phyloP scores from a whole-genome alignment of 495 filamentous ascomycete species.

The Podospora pseudocomata region DNA sequence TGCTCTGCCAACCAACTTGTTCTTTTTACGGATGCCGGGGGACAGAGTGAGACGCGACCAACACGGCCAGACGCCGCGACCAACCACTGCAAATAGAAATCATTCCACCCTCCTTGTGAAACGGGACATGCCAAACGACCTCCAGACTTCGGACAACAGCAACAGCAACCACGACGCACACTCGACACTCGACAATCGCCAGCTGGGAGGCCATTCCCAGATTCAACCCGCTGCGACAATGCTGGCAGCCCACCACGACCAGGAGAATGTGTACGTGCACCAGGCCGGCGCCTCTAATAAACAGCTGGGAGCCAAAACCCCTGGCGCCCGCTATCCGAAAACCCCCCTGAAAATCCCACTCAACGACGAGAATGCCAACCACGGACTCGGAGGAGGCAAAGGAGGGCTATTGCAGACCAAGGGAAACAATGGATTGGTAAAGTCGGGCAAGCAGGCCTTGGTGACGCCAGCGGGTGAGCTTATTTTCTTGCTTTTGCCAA shows the following conservation, averaged over 20 bases:
- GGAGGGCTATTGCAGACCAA: constrained; percentile 55
- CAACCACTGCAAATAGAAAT: constrained; percentile 3
- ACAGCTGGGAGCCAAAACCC: constrained; percentile 72
- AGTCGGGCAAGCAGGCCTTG: constrained; percentile 51
- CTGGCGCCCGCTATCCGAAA: constrained; percentile 69
- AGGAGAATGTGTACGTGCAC: constrained; percentile 79
- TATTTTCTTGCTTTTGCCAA: neutral
- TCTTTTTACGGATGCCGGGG: constrained; percentile 5
- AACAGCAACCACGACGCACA: neutral
- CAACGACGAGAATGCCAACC: constrained; percentile 78
- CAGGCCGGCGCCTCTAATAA: constrained; percentile 79
- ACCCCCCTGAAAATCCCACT: constrained; percentile 79
- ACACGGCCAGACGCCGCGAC: constrained; percentile 3
- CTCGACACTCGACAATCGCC: neutral
- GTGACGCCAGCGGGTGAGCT: constrained; percentile 61
- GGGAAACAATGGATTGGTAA: constrained; percentile 52
- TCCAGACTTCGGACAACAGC: neutral
- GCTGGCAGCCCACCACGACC: constrained; percentile 71
- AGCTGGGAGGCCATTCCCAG: constrained; percentile 19
- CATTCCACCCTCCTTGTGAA: neutral
- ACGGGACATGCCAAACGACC: neutral
- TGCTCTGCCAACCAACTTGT: constrained; percentile 25
- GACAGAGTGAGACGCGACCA: neutral
- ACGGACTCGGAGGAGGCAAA: constrained; percentile 62
- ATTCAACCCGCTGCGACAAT: constrained; percentile 42